Percentiles rank a stretch among this genome's conserved stretches.
These are phyloP conservation scores for Sutorius eximius DNA, from an alignment of 1,284 basidiomycete genomes.

Conservation along the genomic window DNA sequence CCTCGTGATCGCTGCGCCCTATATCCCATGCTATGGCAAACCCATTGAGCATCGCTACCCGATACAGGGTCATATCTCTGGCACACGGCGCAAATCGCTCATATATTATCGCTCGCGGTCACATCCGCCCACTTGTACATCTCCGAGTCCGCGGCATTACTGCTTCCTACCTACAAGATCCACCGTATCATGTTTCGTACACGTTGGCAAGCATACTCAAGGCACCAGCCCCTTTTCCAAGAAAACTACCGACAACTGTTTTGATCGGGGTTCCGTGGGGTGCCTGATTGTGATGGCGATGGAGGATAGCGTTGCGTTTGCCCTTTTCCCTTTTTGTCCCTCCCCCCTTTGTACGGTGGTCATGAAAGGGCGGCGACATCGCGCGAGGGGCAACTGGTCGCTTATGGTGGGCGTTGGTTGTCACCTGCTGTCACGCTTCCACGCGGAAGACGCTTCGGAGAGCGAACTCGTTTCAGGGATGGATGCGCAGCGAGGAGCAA, in stretches of 20 bases:
- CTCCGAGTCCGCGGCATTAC: slow-evolving; percentile 3
- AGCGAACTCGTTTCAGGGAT: neutral
- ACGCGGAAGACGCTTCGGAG: neutral
- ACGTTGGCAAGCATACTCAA: slow-evolving; percentile 1
- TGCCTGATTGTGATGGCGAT: slow-evolving; percentile 25
- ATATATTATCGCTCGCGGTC: neutral
- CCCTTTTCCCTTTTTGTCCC: neutral
- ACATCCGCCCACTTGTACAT: neutral
- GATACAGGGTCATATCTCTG: neutral
- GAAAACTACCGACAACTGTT: neutral
- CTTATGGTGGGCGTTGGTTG: neutral
- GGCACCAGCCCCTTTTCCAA: slow-evolving; percentile 1
- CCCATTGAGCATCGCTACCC: neutral
- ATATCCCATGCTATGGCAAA: neutral
- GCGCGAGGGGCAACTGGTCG: neutral
- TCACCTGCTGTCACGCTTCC: neutral
- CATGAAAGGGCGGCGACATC: neutral
- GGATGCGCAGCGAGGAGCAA: too few species aligned
- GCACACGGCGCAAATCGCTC: neutral
- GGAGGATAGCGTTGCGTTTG: neutral
- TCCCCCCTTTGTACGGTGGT: slow-evolving; percentile 3
- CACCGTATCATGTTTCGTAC: slow-evolving; percentile 1
- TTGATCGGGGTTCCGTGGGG: neutral
- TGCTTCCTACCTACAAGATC: neutral
- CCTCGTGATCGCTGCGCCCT: neutral